A percentile compares a stretch with the other conserved stretches of the same genome.
Evolutionary conservation across 2,329 filamentous ascomycete species (phyloP).

Genomic region (Penicillium sp.): DNA sequence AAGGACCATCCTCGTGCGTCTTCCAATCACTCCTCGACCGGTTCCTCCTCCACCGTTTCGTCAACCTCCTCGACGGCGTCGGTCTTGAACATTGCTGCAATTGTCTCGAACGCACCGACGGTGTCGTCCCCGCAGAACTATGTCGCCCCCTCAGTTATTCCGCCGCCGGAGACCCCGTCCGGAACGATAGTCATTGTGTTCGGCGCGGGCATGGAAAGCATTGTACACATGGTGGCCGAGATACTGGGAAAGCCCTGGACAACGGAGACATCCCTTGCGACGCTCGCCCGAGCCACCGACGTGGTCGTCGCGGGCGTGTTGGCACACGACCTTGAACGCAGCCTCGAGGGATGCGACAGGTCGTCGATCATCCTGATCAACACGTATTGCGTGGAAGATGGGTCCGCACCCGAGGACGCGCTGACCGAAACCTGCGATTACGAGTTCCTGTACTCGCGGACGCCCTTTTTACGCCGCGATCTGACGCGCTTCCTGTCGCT

Average conservation of each 20-base stretch:
- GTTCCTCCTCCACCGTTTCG: slow-evolving; percentile 5
- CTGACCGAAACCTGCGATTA: slow-evolving; percentile 75
- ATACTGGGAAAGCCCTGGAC: slow-evolving; percentile 73
- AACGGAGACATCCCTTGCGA: slow-evolving; percentile 59
- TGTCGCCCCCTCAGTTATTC: neutral
- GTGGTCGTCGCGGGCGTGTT: slow-evolving; percentile 68
- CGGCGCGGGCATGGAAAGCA: slow-evolving; percentile 69
- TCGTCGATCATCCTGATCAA: slow-evolving; percentile 69
- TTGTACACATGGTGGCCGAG: slow-evolving; percentile 74
- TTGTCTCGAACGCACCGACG: slow-evolving; percentile 5
- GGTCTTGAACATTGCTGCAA: slow-evolving; percentile 11
- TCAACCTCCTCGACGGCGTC: slow-evolving; percentile 12
- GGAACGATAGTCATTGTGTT: slow-evolving; percentile 65
- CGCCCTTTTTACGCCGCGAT: slow-evolving; percentile 72
- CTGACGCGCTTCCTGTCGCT: slow-evolving; percentile 78
- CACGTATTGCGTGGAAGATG: slow-evolving; percentile 71
- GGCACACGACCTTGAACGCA: slow-evolving; percentile 57
- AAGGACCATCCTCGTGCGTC: slow-evolving; percentile 16
- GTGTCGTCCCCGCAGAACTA: slow-evolving; percentile 1
- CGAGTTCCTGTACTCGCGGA: slow-evolving; percentile 79
- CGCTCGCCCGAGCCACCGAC: slow-evolving; percentile 57
- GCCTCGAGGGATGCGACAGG: slow-evolving; percentile 61
- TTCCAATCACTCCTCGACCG: slow-evolving; percentile 8
- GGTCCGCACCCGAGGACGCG: slow-evolving; percentile 66
- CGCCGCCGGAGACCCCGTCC: slow-evolving; percentile 5